Conservation (phyloP, 2,329 filamentous ascomycete species). For the Fusarium ambrosium region DNA sequence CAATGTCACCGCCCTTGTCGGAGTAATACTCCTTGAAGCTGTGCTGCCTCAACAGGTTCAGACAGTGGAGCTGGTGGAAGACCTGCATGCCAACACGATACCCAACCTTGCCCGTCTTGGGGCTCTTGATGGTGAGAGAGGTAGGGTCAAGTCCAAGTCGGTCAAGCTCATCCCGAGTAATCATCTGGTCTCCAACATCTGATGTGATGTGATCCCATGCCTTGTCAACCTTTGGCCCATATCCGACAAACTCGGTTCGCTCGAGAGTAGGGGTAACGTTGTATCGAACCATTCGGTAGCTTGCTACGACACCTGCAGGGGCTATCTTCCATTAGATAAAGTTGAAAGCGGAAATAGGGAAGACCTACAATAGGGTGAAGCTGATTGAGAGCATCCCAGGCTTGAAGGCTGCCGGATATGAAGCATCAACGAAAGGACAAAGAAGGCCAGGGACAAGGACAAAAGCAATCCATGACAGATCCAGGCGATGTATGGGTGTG, state of each 20-base stretch:
- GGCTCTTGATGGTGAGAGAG: constrained; percentile 68
- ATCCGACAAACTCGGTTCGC: constrained; percentile 65
- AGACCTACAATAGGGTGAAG: constrained; percentile 31
- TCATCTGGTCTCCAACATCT: constrained; percentile 71
- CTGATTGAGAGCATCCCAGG: background rate
- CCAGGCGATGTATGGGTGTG: constrained; percentile 23
- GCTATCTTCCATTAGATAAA: constrained; percentile 49
- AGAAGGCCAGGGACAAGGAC: constrained; percentile 28
- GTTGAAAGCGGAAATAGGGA: rapidly evolving
- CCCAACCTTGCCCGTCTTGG: constrained; percentile 67
- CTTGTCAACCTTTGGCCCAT: constrained; percentile 67
- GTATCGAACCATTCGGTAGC: constrained; percentile 65
- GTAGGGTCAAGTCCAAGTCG: constrained; percentile 66
- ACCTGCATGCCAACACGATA: constrained; percentile 72
- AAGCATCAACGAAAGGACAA: constrained; percentile 24
- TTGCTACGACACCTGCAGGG: constrained; percentile 60
- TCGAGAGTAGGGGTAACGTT: constrained; percentile 62
- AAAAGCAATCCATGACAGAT: constrained; percentile 28
- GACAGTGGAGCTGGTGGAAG: constrained; percentile 67
- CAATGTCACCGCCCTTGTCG: constrained; percentile 62
- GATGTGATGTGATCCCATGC: constrained; percentile 68
- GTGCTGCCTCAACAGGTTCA: constrained; percentile 63
- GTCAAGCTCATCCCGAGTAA: constrained; percentile 66
- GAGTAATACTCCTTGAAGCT: constrained; percentile 65
- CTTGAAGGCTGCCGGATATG: background rate